A percentile compares a stretch with the other conserved stretches of the same genome.
phyloP scores from a whole-genome alignment of 768 basidiomycete genomes.

The Mycena olivaceomarginata region DNA sequence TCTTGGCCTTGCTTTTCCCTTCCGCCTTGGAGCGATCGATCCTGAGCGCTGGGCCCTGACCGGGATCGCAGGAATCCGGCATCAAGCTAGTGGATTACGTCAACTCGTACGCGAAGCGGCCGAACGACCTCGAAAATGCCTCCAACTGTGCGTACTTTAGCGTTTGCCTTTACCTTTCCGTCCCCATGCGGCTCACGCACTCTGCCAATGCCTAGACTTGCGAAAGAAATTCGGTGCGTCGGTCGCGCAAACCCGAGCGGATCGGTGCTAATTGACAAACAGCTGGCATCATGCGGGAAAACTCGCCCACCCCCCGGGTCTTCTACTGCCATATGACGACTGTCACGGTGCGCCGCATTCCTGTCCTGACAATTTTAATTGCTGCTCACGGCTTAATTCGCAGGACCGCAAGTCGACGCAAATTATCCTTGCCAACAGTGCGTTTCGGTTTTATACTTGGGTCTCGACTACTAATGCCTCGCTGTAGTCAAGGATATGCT shows the following conservation, averaged over 20 bases:
- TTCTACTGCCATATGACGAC: slow-evolving; percentile 83
- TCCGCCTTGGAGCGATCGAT: neutral
- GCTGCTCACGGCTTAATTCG: slow-evolving; percentile 19
- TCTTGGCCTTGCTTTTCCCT: neutral
- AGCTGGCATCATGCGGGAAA: slow-evolving; percentile 66
- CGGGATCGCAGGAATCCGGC: slow-evolving; percentile 62
- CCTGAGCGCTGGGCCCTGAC: slow-evolving; percentile 17
- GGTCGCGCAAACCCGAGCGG: slow-evolving; percentile 1
- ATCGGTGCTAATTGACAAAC: slow-evolving; percentile 15
- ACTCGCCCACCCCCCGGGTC: slow-evolving; percentile 64
- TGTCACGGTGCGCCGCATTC: slow-evolving; percentile 70
- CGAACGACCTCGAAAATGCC: slow-evolving; percentile 82
- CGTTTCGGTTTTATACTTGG: slow-evolving; percentile 34
- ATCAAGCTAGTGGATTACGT: slow-evolving; percentile 81
- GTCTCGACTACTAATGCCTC: slow-evolving; percentile 8
- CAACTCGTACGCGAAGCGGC: slow-evolving; percentile 80
- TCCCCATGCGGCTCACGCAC: slow-evolving; percentile 17
- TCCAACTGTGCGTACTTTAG: slow-evolving; percentile 72
- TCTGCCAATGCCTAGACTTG: slow-evolving; percentile 54
- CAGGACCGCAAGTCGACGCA: slow-evolving; percentile 77
- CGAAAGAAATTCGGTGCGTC: slow-evolving; percentile 67
- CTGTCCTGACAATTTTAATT: slow-evolving; percentile 3
- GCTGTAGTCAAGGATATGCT: slow-evolving; percentile 66
- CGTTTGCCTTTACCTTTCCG: slow-evolving; percentile 32
- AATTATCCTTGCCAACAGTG: slow-evolving; percentile 69